A percentile compares a stretch with the other conserved stretches of the same genome.
These are phyloP conservation scores for Schwanniomyces yamadae DNA, from an alignment of 805 yeast species.

Conservation along the genomic window DNA sequence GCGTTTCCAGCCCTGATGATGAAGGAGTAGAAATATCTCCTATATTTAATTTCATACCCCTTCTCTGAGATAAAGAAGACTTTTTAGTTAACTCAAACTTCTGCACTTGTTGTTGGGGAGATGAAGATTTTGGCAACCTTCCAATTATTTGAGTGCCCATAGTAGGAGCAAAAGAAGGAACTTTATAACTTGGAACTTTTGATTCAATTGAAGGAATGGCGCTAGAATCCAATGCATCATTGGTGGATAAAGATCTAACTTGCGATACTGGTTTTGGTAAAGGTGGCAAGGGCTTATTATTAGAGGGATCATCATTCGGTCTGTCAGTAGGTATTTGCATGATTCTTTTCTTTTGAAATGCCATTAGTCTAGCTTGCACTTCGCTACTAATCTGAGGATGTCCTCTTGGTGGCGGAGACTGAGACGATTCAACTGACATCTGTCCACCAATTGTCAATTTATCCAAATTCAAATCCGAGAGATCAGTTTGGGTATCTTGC, in stretches of 20 bases:
- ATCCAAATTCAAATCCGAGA: constrained; percentile 1
- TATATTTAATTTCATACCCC: constrained; percentile 54
- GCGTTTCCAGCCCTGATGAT: constrained; percentile 15
- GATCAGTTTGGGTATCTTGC: constrained; percentile 3
- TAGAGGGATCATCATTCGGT: background rate
- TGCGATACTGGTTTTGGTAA: constrained; percentile 14
- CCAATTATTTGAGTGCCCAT: background rate
- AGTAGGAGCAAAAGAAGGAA: background rate
- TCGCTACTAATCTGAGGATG: constrained; percentile 55
- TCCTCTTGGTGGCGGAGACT: constrained; percentile 12
- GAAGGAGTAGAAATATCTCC: constrained; percentile 23
- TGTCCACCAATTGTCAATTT: background rate
- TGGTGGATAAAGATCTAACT: constrained; percentile 14
- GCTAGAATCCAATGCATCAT: constrained; percentile 8
- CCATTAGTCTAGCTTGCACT: constrained; percentile 81
- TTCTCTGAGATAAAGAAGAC: constrained; percentile 50
- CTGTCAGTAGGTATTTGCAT: constrained; percentile 15
- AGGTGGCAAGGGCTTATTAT: constrained; percentile 26
- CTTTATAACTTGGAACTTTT: too few species aligned
- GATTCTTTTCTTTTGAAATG: constrained; percentile 77
- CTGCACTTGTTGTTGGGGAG: constrained; percentile 5
- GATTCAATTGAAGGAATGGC: constrained; percentile 1
- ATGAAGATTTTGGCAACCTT: background rate
- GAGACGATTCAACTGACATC: constrained; percentile 5
- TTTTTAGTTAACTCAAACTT: constrained; percentile 27